Base-by-base conservation (phyloP, 257 asterid species). In the Fraxinus excelsior region DNA sequence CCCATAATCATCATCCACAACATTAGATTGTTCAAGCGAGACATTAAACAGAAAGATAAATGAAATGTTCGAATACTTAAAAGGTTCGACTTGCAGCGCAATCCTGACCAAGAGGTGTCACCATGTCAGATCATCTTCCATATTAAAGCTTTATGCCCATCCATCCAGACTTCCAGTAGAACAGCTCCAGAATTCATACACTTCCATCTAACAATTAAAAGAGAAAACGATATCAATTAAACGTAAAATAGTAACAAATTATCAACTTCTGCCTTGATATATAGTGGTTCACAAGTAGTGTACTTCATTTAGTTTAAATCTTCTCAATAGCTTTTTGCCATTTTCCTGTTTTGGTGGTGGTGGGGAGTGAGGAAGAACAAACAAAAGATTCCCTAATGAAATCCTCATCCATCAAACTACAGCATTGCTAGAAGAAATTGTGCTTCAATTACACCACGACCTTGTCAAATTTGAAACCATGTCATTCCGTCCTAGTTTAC, bases 1-100 rank as follows among this genome's bases (percentile, higher is more conserved):
- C 84, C 84, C 83, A 77, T 74, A 74, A 74, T 72, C 81, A 81
- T 79, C 87, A 85, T 74, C 87, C 86, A 84, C 82, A 87, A 79
- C 78, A 80, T 74, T 71, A 71, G 85, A 74, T 69, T 80, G 78
- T 78, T 77, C 78, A 79, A 74, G 77, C 78, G 73, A 80, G 73
- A 80, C 67, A 90, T 74, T 74, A 62, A 75, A 78, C 85, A 75
- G 75, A 78, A 87, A 82, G 79, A 75, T 31, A 76, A 73, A 79
- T 60, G 60, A 65, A 82, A 85, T 76, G 88, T 81, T 84, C 78
- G 78, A 84, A 25, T 82, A 80, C 80, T 79, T 76, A 77, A 51
- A 84, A 85, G 71, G 91, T 83, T 80, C 86, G 70, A 83, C 71
- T 77, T 76, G 84, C 79, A 80, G 72, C 73, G 66, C 76, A 66